These are phyloP conservation scores for Euphrasia arctica DNA, from an alignment of 305 asterid species.

Conservation along the genomic window DNA sequence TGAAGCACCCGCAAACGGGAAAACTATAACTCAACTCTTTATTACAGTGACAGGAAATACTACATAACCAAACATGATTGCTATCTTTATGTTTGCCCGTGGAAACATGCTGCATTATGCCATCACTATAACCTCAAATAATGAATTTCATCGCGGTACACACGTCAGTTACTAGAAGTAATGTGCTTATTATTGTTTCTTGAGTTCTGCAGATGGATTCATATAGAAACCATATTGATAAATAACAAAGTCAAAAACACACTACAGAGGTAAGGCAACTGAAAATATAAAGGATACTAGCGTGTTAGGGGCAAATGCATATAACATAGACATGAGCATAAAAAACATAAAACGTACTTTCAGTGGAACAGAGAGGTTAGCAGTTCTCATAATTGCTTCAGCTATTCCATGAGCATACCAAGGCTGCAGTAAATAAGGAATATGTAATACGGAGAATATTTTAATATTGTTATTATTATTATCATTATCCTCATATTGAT, in stretches of 20 bases:
- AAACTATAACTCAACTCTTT: conserved; percentile 4
- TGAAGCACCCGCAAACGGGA: neutral
- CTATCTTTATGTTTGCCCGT: neutral
- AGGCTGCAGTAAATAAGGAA: conserved; percentile 50
- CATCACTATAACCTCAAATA: neutral
- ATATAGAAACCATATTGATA: conserved; percentile 11
- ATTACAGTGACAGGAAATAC: neutral
- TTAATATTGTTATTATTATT: neutral
- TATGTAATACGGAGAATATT: neutral
- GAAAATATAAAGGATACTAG: neutral
- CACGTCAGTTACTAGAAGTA: conserved; percentile 2
- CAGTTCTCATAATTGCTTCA: conserved; percentile 85
- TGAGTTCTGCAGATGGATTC: neutral
- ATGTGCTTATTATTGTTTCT: neutral
- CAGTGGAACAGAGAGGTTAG: conserved; percentile 81
- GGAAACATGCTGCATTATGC: conserved; percentile 9
- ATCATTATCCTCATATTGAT: neutral
- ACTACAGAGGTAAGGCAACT: neutral
- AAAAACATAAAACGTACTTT: conserved; percentile 53
- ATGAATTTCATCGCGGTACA: conserved; percentile 7
- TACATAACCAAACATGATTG: neutral
- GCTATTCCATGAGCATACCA: conserved; percentile 99
- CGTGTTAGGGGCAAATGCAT: conserved; percentile 6
- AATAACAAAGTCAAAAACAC: conserved; percentile 18
- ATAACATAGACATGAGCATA: conserved; percentile 15